Evolutionary conservation across 2,329 filamentous ascomycete species (phyloP).

Genomic region (Atkinsonella texensis): DNA sequence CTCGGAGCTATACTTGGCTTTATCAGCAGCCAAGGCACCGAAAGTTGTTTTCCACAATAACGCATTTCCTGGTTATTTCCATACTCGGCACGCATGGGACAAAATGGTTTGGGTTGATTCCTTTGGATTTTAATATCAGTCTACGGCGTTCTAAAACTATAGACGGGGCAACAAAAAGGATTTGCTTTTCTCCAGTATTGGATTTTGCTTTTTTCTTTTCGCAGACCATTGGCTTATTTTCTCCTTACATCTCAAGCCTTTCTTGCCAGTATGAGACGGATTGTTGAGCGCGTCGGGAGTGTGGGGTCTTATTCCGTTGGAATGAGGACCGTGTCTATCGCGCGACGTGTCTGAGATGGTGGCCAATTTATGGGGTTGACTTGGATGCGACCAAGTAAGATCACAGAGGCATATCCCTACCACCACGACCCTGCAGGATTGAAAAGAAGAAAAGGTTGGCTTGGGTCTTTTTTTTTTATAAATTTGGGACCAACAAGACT

Average conservation of each 20-base stretch:
- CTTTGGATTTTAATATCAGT: slow-evolving; percentile 6
- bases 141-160: slow-evolving; percentile 21
- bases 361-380: not conserved
- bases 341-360: slow-evolving; percentile 21
- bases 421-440: not conserved
- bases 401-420: not conserved
- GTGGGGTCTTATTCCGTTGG: slow-evolving; percentile 9
- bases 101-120: slow-evolving; percentile 5
- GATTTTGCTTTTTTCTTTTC: slow-evolving; percentile 9
- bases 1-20: slow-evolving; percentile 26
- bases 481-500: not conserved
- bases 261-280: slow-evolving; percentile 8
- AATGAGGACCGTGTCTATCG: slow-evolving; percentile 18
- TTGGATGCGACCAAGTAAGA: slow-evolving; percentile 1
- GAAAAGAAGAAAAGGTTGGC: not conserved
- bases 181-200: slow-evolving; percentile 6
- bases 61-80: not conserved
- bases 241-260: slow-evolving; percentile 9
- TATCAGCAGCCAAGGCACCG: slow-evolving; percentile 23
- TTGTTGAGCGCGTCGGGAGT: not conserved
- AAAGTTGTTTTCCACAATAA: slow-evolving; percentile 10
- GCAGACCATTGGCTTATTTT: slow-evolving; percentile 2
- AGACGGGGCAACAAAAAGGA: slow-evolving; percentile 16
- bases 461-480: not conserved
- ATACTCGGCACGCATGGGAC: slow-evolving; percentile 7